phyloP scores from a whole-genome alignment of 345 rosid species.

The Arabidopsis arenosa region DNA sequence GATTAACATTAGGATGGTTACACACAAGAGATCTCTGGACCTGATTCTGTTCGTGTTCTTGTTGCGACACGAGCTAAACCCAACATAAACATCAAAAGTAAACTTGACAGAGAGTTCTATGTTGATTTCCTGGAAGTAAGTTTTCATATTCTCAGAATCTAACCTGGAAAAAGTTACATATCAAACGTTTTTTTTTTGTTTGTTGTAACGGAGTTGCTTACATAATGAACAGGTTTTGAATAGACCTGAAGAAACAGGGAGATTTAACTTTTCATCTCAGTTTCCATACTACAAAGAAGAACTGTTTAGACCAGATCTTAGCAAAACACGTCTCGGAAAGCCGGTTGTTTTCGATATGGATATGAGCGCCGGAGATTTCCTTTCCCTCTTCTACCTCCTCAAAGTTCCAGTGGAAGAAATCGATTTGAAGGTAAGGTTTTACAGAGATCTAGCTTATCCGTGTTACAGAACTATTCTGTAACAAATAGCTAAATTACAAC shows the following conservation, averaged over 20 bases:
- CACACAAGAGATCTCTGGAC: slow-evolving; percentile 64
- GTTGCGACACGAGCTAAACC: slow-evolving; percentile 82
- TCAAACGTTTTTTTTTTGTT: background rate
- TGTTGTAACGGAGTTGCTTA: background rate
- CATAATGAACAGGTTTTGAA: slow-evolving; percentile 64
- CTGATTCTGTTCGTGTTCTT: slow-evolving; percentile 71
- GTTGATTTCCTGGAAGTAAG: slow-evolving; percentile 86
- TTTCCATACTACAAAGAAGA: slow-evolving; percentile 78
- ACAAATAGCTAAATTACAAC: background rate
- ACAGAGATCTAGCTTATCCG: background rate
- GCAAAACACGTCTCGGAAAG: slow-evolving; percentile 60
- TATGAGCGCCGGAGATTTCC: slow-evolving; percentile 94
- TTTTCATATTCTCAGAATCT: background rate
- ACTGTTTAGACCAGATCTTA: slow-evolving; percentile 60
- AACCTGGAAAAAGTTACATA: background rate
- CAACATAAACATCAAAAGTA: slow-evolving; percentile 50
- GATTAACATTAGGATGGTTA: slow-evolving; percentile 69
- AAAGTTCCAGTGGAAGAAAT: slow-evolving; percentile 76
- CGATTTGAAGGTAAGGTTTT: slow-evolving; percentile 63
- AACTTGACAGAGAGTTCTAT: slow-evolving; percentile 69
- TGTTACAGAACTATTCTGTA: background rate
- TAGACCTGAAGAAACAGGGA: slow-evolving; percentile 62
- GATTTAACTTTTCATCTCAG: slow-evolving; percentile 70
- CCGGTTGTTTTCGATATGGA: slow-evolving; percentile 92
- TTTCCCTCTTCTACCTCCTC: slow-evolving; percentile 80